Evolutionary conservation across 768 basidiomycete genomes (phyloP), one percentile per base, ranked within the genome.

Genomic region (Rossbeevera mucosa): DNA sequence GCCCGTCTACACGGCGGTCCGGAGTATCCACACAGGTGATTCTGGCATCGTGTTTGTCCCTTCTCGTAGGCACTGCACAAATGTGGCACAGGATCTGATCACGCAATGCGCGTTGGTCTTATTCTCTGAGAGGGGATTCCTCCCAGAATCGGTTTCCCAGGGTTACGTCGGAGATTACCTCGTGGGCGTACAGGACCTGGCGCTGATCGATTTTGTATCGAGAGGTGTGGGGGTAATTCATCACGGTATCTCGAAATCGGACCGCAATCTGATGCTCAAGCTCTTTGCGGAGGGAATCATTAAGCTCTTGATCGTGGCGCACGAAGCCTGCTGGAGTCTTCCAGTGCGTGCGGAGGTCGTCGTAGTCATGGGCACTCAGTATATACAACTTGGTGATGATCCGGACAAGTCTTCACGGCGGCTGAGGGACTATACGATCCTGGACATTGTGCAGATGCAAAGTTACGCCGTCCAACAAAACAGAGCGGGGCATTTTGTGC

Each of bases 321-420:
- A 85, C 31, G 91, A 94, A 38, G 76, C 85, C 13, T 91, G 89
- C 64, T 95, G 94, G 94, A 83, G 80, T 25, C 66, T 97, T n/a
- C 93, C 94, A 18, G 81, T 94, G 16, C 81, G 85, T 48, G 91
- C 90, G 1, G 77, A 80, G 7, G 80, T 80, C 6, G 94, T 98
- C 14, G 75, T 98, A 31, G 85, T 92, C 42, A 87, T 98, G 86
- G 89, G 92, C 16, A 91, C 94, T 4, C 96, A 99, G 67, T 95
- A 91, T 67, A 67, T 85, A 22, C 74, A 80, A 50, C 9, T 38
- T 38, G n/a, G n/a, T 18, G 59, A 75, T 7, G 72, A 76, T 36
- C 68, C 65, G 31, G 74, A 72, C 49, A 76, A 72, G 13, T 64
- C 73, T 8, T 82, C 85, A 54, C 81, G 88, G 21, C 85, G 87